Evolutionary conservation across 2,329 filamentous ascomycete genomes (phyloP), one percentile per base, ranked within the genome.

Genomic region (Aureobasidium sp.): DNA sequence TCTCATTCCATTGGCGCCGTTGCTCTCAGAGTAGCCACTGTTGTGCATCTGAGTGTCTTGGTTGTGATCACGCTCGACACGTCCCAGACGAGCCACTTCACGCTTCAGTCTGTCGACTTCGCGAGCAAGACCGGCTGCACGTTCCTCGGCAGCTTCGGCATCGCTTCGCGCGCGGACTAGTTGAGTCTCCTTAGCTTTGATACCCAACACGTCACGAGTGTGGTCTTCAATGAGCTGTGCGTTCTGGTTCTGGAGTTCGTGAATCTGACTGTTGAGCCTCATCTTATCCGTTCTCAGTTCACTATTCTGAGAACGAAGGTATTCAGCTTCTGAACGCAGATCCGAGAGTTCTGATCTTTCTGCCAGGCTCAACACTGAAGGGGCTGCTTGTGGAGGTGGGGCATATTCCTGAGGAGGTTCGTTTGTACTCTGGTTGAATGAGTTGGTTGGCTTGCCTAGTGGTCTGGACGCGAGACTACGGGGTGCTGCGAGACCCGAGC

Each of bases 161-260:
- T 99, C 94, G 66, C 89, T 91, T 60, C 92, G 84, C 11, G 94
- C 92, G 48, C 94, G 87, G 10, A 97, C 93, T 5, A 99, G 83
- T 69, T 99, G 94, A 3, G 94, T 97, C 74, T 99, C 94, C 75
- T 99, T 99, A 47, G 73, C 94, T 74, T 97, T 97, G 77, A 99
- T 95, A 68, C 91, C 94, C 45, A 99, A 80, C 0, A 97, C 91
- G 69, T 99, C 93, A 52, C 93, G 84, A 0, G 94, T 99, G 73
- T 97, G 93, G 69, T 97, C 93, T 75, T 99, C 94, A 64, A 99
- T 99, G 37, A 99, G 81, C 65, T 94, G 89, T 29, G 94, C 94
- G 70, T 99, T 99, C 72, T 97, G 91, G 69, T 96, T 95, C 76
- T 97, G 95, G 32, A 99, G 82, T 75, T 97, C 94, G 67, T 93